Conservation (phyloP, 306 rosid species). For the Fragaria iinumae region DNA sequence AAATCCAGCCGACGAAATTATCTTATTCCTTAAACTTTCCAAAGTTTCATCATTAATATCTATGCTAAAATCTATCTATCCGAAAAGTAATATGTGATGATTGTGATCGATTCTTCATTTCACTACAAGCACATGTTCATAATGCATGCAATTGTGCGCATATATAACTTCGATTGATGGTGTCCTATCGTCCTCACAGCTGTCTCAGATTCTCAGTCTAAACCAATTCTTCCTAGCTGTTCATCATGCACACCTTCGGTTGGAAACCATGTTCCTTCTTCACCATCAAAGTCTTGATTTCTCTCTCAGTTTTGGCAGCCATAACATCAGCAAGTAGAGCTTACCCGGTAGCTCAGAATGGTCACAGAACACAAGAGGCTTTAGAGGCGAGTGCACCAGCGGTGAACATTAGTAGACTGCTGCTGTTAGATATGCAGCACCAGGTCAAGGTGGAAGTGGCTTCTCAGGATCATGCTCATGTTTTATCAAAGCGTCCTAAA, state of each 20-base stretch:
- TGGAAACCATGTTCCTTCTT: slow-evolving; percentile 6
- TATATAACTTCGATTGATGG: not conserved
- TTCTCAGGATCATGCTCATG: not conserved
- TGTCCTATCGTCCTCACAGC: not conserved
- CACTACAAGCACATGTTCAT: not conserved
- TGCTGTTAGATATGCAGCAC: slow-evolving; percentile 1
- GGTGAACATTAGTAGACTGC: not conserved
- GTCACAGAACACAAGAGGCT: not conserved
- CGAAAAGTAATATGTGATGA: not conserved
- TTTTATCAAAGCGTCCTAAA: slow-evolving; percentile 9
- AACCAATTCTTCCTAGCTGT: not conserved
- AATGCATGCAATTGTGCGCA: not conserved
- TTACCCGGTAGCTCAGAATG: not conserved
- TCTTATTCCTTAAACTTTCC: not conserved
- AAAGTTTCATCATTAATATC: not conserved
- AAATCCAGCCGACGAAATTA: not conserved
- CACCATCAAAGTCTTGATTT: not conserved
- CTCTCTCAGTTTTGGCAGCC: slow-evolving; percentile 2
- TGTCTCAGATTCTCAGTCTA: not conserved
- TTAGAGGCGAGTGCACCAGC: not conserved
- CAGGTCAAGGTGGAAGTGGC: not conserved
- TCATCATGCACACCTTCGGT: slow-evolving; percentile 8
- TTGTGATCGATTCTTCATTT: not conserved
- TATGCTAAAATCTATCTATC: not conserved
- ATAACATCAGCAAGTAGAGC: slow-evolving; percentile 1